Evolutionary conservation across 2,329 filamentous ascomycete species (phyloP), one percentile per base, ranked within the genome.

Genomic region (Rachicladosporium sp.): DNA sequence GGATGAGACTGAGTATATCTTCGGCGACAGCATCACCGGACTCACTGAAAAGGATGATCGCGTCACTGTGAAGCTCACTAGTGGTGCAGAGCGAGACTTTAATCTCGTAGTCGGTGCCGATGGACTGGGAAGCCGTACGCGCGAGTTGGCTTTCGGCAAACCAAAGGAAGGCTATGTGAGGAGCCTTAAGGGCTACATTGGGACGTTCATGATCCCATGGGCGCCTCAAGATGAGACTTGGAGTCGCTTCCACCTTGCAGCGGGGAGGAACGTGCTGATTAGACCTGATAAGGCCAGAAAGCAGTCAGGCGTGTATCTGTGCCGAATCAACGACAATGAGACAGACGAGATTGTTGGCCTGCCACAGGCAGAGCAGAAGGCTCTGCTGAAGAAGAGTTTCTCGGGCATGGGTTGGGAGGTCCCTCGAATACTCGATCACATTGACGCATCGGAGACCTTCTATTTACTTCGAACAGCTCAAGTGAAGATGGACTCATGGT

Each of bases 1-100:
- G 19, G 34, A 39, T 4, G 42, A 47, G 6, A 47, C 52, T 7
- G 29, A 49, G 13, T 54, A 54, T 34, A 6, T 45, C 6, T 52
- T 50, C 35, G 43, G 42, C 32, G 48, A 45, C 3, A 46, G 41
- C 10, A 41, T 55, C 21, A 37, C n/a, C 4, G 27, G 40, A 1
- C 40, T 52, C 12, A 10, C 32, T 10, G 43, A 45, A 29, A 43
- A 41, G 6, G 15, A 31, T 21, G 12, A 42, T 4, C 11, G 4
- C 4, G 32, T 40, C 27, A 23, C 23, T 15, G 38, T 40, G 6
- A 9, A 21, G 10, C 19, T 35, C 12, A 35, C 23, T 10, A 33
- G 35, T 29, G 32, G 19, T 8, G 13, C 7, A 6, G 21, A 13
- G n/a, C 15, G 30, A 10, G 10, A 15, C 4, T 40, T 19, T 29